phyloP scores from a whole-genome alignment of 768 basidiomycete species.

The Multifurca ochricompacta region DNA sequence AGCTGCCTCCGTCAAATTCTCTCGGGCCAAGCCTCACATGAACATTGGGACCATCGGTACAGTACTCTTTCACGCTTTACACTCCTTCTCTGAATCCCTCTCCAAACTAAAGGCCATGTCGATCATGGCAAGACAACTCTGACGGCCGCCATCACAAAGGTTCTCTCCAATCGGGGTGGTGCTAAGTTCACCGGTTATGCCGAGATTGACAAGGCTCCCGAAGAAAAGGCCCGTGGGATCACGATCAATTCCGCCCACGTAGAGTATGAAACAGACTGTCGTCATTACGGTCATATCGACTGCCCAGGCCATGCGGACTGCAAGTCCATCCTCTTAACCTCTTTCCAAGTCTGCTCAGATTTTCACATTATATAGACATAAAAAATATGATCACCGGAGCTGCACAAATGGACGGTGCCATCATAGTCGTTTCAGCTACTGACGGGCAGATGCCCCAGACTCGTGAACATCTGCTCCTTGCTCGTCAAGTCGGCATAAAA shows the following conservation, averaged over 20 bases:
- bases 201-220: constrained; percentile 98
- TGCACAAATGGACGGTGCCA: constrained; percentile 95
- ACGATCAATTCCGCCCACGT: constrained; percentile 99
- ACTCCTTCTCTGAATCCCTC: background rate
- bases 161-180: constrained; percentile 68
- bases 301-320: constrained; percentile 96
- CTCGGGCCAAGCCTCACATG: constrained; percentile 82
- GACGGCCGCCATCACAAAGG: constrained; percentile 93
- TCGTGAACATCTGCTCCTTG: constrained; percentile 93
- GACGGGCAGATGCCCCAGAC: constrained; percentile 99
- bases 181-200: constrained; percentile 90
- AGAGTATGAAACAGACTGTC: constrained; percentile 85
- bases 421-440: constrained; percentile 95
- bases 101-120: constrained; percentile 60
- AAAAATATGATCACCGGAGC: constrained; percentile 99
- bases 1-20: constrained; percentile 40
- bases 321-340: constrained; percentile 31
- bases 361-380: constrained; percentile 47
- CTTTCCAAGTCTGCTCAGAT: constrained; percentile 18
- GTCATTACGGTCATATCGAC: constrained; percentile 98
- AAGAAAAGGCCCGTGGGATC: constrained; percentile 99
- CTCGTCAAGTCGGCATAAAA: constrained; percentile 97
- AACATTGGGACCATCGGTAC: constrained; percentile 91
- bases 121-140: constrained; percentile 99
- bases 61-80: constrained; percentile 7